These are phyloP conservation scores for Volvox africanus DNA, from an alignment of 139 green algal species.

Conservation along the genomic window DNA sequence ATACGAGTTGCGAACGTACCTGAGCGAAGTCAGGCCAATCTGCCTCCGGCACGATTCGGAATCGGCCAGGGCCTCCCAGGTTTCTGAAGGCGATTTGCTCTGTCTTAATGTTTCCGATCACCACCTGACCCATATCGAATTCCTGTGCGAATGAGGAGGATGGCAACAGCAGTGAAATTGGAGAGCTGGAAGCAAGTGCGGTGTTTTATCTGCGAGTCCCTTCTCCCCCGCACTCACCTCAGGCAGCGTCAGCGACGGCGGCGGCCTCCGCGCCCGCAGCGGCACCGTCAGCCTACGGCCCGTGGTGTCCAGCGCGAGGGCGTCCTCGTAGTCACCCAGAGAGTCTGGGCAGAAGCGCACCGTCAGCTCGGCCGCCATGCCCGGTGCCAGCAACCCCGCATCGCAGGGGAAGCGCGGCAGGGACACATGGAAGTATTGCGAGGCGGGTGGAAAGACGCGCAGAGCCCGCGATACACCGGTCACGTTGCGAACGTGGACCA, in stretches of 20 bases:
- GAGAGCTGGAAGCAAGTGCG: not conserved
- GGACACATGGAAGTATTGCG: slow-evolving; percentile 75
- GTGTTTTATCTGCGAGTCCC: not conserved
- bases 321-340: slow-evolving; percentile 79
- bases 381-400: slow-evolving; percentile 64
- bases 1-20: not conserved
- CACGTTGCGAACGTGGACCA: slow-evolving; percentile 72
- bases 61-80: slow-evolving; percentile 61
- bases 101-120: slow-evolving; percentile 61
- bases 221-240: slow-evolving; percentile 23
- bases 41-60: slow-evolving; percentile 61
- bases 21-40: slow-evolving; percentile 55
- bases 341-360: slow-evolving; percentile 79
- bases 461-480: slow-evolving; percentile 58
- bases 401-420: slow-evolving; percentile 63
- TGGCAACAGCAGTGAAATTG: not conserved
- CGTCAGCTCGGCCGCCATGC: slow-evolving; percentile 69
- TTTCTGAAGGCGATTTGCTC: slow-evolving; percentile 61
- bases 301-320: slow-evolving; percentile 68
- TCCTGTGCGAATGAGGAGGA: not conserved
- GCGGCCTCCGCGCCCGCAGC: slow-evolving; percentile 63
- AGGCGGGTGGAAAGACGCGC: slow-evolving; percentile 68
- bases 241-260: slow-evolving; percentile 70
- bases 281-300: slow-evolving; percentile 61
- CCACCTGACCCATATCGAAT: slow-evolving; percentile 56